Conservation (phyloP, 225 moss, liverwort and hornwort genomes). For the Neckera pumila region DNA sequence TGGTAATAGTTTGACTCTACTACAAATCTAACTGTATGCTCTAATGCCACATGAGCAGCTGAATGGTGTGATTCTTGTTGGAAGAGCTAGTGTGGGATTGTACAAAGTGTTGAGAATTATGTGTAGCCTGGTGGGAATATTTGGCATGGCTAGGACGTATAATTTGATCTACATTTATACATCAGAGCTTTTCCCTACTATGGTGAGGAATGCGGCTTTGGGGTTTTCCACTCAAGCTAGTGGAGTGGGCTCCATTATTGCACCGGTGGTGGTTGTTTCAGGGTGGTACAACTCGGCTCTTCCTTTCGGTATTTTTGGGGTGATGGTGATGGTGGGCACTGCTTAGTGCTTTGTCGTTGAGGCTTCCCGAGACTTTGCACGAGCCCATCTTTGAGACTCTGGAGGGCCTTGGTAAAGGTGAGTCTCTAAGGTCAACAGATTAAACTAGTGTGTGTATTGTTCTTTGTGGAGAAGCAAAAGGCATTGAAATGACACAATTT, state of each 20-base stretch:
- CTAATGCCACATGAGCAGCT: not conserved
- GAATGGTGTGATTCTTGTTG: not conserved
- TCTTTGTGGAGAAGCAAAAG: not conserved
- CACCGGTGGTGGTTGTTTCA: constrained; percentile 42
- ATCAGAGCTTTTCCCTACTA: constrained; percentile 71
- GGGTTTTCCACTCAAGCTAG: constrained; percentile 56
- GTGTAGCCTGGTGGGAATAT: constrained; percentile 55
- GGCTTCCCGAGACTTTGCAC: constrained; percentile 65
- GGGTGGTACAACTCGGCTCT: constrained; percentile 31
- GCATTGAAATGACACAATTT: not conserved
- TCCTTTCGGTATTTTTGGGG: constrained; percentile 55
- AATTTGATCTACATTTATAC: constrained; percentile 71
- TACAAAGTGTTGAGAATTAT: constrained; percentile 17
- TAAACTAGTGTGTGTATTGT: not conserved
- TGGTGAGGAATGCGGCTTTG: constrained; percentile 71
- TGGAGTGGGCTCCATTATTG: constrained; percentile 55
- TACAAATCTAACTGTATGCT: not conserved
- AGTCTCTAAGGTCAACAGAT: not conserved
- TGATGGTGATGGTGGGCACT: constrained; percentile 36
- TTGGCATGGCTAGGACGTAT: constrained; percentile 69
- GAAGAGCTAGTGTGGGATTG: not conserved
- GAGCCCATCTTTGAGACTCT: constrained; percentile 58
- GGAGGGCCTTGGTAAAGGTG: constrained; percentile 40
- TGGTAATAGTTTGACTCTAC: not conserved
- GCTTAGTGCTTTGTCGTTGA: constrained; percentile 18